Evolutionary conservation across 805 yeast genomes (phyloP).

Genomic region (Deakozyma indianensis): DNA sequence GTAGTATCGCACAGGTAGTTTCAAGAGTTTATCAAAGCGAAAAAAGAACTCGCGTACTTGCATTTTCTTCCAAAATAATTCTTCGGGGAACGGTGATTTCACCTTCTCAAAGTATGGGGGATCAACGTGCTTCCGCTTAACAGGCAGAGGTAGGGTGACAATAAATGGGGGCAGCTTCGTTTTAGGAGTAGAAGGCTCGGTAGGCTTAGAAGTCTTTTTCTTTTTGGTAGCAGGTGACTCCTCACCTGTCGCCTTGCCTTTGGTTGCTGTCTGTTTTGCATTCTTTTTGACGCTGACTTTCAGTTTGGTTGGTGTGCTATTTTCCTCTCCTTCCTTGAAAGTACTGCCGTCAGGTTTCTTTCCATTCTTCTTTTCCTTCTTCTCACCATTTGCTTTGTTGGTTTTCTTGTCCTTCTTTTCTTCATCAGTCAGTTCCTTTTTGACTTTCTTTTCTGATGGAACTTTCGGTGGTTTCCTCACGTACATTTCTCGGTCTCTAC

Average conservation of each 20-base stretch:
- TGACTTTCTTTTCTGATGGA: background rate
- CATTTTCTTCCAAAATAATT: constrained; percentile 20
- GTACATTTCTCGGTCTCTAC: background rate
- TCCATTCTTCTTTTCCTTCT: constrained; percentile 3
- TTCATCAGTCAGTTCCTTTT: background rate
- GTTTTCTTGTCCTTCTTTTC: constrained; percentile 5
- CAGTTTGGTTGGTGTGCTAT: background rate
- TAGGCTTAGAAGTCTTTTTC: background rate
- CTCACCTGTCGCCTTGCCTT: background rate
- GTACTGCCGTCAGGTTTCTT: background rate
- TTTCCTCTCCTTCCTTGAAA: constrained; percentile 1
- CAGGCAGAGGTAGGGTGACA: background rate
- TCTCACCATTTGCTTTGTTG: constrained; percentile 5
- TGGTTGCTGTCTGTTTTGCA: background rate
- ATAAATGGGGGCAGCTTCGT: constrained; percentile 6
- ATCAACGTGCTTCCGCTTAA: constrained; percentile 4
- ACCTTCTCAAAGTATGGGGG: constrained; percentile 18
- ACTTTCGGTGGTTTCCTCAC: background rate
- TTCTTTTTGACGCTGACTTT: constrained; percentile 2
- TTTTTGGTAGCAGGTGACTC: background rate
- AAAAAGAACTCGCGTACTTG: constrained; percentile 23
- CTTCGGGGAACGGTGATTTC: constrained; percentile 11
- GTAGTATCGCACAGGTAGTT: constrained; percentile 20
- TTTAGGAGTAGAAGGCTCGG: constrained; percentile 1
- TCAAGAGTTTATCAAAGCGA: constrained; percentile 24